These are phyloP conservation scores for Solanum pennellii DNA, from an alignment of 257 asterid species.

Conservation along the genomic window DNA sequence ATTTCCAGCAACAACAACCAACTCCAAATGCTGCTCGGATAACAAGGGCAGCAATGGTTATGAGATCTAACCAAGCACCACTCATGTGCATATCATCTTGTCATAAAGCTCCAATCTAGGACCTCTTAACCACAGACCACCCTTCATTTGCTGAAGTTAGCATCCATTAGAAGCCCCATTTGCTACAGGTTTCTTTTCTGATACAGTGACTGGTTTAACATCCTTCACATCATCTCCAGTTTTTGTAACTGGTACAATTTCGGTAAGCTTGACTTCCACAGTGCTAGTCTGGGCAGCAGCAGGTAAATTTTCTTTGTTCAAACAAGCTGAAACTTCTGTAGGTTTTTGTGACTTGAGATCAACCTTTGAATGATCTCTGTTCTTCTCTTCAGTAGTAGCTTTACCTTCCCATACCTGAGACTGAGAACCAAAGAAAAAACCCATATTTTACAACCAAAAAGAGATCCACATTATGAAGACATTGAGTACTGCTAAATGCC, in stretches of 20 bases:
- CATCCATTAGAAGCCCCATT: conserved; percentile 41
- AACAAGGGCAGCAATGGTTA: not conserved
- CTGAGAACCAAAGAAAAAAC: not conserved
- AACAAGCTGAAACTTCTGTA: conserved; percentile 3
- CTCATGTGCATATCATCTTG: not conserved
- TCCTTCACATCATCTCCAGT: conserved; percentile 8
- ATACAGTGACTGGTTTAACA: conserved; percentile 5
- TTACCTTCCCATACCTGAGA: conserved; percentile 16
- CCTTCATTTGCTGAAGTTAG: conserved; percentile 14
- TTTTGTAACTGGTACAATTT: not conserved
- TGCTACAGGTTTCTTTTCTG: conserved; percentile 23
- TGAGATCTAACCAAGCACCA: not conserved
- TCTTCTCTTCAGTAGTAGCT: conserved; percentile 7
- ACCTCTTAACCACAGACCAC: conserved; percentile 1
- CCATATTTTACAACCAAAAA: not conserved
- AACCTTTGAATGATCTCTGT: conserved; percentile 15
- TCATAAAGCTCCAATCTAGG: not conserved
- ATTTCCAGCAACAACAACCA: not conserved
- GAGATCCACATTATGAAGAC: not conserved
- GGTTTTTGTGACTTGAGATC: conserved; percentile 15
- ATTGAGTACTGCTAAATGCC: not conserved
- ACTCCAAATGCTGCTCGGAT: not conserved
- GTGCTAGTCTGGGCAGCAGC: not conserved
- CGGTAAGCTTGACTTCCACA: conserved; percentile 1
- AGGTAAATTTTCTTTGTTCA: conserved; percentile 3